A percentile compares a stretch with the other conserved stretches of the same genome.
These are phyloP conservation scores for Dactylonectria macrodidyma DNA, from an alignment of 2,329 filamentous ascomycete species.

Conservation along the genomic window DNA sequence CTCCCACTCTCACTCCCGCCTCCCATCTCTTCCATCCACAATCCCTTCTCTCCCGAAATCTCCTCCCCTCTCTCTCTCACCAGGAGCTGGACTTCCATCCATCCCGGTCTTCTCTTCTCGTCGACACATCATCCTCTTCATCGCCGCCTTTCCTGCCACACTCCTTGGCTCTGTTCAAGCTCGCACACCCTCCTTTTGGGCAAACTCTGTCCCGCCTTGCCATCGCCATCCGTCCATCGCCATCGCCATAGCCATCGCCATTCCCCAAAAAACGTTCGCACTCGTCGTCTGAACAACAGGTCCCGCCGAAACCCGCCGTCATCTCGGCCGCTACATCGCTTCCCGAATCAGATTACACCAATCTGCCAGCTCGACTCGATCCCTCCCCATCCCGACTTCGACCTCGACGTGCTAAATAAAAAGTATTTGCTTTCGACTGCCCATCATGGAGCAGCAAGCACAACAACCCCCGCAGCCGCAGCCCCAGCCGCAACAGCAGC, in stretches of 20 bases:
- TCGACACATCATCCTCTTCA: constrained; percentile 56
- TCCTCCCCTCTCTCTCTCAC: constrained; percentile 48
- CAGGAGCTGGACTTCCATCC: constrained; percentile 58
- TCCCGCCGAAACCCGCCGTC: constrained; percentile 42
- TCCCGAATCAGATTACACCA: constrained; percentile 41
- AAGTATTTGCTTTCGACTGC: constrained; percentile 54
- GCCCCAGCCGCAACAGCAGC: constrained; percentile 72
- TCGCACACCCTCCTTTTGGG: constrained; percentile 57
- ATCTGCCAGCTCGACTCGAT: constrained; percentile 39
- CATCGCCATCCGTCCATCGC: constrained; percentile 49
- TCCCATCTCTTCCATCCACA: constrained; percentile 41
- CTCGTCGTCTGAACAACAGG: constrained; percentile 43
- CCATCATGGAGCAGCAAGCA: constrained; percentile 71
- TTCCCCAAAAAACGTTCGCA: constrained; percentile 41
- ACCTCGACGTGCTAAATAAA: constrained; percentile 57
- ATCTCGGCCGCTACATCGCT: constrained; percentile 43
- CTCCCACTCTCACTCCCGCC: constrained; percentile 41
- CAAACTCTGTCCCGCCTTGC: constrained; percentile 53
- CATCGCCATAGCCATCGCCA: constrained; percentile 46
- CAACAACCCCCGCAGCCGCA: constrained; percentile 58
- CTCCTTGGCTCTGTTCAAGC: constrained; percentile 57
- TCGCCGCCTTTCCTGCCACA: constrained; percentile 54
- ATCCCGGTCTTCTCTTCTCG: constrained; percentile 60
- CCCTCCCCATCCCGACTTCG: constrained; percentile 43
- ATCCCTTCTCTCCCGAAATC: constrained; percentile 40